These are phyloP conservation scores for Aspergillus terreus DNA, from an alignment of 2,329 filamentous ascomycete genomes.

Conservation along the genomic window DNA sequence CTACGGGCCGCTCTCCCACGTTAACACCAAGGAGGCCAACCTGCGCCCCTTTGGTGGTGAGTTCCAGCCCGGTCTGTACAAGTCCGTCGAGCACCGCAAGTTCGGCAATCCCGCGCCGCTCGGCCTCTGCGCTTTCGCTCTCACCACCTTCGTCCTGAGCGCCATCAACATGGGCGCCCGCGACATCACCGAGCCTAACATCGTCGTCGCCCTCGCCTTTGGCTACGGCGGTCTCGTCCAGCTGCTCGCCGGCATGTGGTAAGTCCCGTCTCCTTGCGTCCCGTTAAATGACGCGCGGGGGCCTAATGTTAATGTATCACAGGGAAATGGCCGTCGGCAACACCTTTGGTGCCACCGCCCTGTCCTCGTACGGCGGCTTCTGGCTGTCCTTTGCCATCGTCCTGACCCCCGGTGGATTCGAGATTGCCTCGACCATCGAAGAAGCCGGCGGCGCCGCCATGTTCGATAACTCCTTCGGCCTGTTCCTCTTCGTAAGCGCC, in stretches of 20 bases:
- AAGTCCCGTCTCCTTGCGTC: conserved; percentile 27
- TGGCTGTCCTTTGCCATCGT: conserved; percentile 75
- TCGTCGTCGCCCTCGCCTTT: conserved; percentile 66
- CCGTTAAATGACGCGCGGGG: background rate
- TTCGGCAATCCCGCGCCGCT: conserved; percentile 77
- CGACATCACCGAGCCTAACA: conserved; percentile 57
- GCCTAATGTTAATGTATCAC: conserved; percentile 1
- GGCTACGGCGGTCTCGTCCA: conserved; percentile 77
- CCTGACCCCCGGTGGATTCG: conserved; percentile 64
- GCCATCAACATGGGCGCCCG: conserved; percentile 67
- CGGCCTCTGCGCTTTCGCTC: conserved; percentile 72
- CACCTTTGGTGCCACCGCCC: conserved; percentile 77
- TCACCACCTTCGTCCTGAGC: conserved; percentile 78
- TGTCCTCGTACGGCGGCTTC: conserved; percentile 80
- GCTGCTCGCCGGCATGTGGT: conserved; percentile 83
- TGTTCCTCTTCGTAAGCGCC: conserved; percentile 61
- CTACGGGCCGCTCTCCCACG: conserved; percentile 50
- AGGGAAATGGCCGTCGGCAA: conserved; percentile 88
- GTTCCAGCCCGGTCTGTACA: conserved; percentile 68
- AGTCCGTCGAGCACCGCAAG: conserved; percentile 61
- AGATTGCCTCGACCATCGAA: conserved; percentile 48
- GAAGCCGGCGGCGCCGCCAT: conserved; percentile 33
- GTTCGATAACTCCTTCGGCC: conserved; percentile 61
- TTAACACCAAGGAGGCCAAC: conserved; percentile 43
- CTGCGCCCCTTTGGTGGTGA: conserved; percentile 66